Percentiles rank a stretch among this genome's conserved stretches.
phyloP scores from a whole-genome alignment of 768 basidiomycete genomes.

The Lenzites betulinus region DNA sequence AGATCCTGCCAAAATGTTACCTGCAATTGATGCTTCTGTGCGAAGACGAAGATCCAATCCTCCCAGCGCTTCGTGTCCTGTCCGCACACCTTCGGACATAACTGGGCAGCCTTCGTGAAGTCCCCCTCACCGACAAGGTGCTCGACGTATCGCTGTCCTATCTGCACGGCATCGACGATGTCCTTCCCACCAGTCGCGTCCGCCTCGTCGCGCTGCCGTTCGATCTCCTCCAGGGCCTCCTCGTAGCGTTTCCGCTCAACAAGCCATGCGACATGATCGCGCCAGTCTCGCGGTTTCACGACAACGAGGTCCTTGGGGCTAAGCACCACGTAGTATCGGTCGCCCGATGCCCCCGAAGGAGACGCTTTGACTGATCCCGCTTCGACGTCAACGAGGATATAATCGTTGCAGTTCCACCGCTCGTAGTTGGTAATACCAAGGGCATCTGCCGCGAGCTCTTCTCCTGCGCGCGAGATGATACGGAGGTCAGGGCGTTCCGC shows the following conservation, averaged over 20 bases:
- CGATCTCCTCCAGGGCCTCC: constrained; percentile 54
- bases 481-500: constrained; percentile 94
- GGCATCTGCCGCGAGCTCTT: constrained; percentile 86
- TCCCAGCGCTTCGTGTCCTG: constrained; percentile 88
- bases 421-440: constrained; percentile 78
- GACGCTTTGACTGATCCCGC: constrained; percentile 13
- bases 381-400: constrained; percentile 61
- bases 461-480: constrained; percentile 85
- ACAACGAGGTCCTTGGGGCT: constrained; percentile 87
- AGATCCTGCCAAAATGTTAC: constrained; percentile 41
- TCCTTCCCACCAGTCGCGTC: constrained; percentile 29
- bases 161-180: constrained; percentile 57
- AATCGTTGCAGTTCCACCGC: constrained; percentile 91
- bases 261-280: constrained; percentile 91
- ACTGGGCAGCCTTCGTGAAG: constrained; percentile 75
- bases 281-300: constrained; percentile 83
- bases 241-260: constrained; percentile 85
- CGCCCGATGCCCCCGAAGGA: constrained; percentile 13
- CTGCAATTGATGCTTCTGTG: constrained; percentile 76
- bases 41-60: constrained; percentile 91
- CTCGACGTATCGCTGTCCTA: constrained; percentile 86
- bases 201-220: constrained; percentile 13
- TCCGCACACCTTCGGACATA: constrained; percentile 85
- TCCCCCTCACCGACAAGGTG: constrained; percentile 78
- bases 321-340: constrained; percentile 74